Percentiles rank a stretch among this genome's conserved stretches.
Conservation (phyloP, 2,329 filamentous ascomycete species). For the Penicillium sclerotiorum region DNA sequence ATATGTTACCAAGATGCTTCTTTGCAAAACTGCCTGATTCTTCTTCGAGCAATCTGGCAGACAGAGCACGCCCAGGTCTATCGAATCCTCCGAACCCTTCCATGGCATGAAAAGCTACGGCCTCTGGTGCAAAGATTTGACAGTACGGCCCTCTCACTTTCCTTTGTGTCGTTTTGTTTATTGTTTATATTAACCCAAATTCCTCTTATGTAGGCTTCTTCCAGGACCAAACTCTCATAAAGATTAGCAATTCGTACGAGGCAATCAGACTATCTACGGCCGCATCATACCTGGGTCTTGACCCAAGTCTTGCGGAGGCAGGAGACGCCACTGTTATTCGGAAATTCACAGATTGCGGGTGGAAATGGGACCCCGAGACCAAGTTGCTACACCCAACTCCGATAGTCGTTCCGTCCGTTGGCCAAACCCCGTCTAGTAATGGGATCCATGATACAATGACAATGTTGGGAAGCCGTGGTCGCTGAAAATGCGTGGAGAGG, state of each 20-base stretch:
- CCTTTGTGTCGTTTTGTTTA: neutral
- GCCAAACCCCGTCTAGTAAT: slow-evolving; percentile 21
- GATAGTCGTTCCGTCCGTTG: slow-evolving; percentile 19
- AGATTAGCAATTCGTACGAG: slow-evolving; percentile 43
- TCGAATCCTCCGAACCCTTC: slow-evolving; percentile 32
- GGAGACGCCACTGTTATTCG: slow-evolving; percentile 33
- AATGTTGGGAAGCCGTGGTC: slow-evolving; percentile 33
- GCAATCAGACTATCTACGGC: slow-evolving; percentile 41
- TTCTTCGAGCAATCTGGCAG: slow-evolving; percentile 44
- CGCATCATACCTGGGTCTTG: slow-evolving; percentile 41
- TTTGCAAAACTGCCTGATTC: slow-evolving; percentile 38
- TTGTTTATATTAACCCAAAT: neutral
- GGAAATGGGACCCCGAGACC: slow-evolving; percentile 41
- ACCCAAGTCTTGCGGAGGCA: slow-evolving; percentile 28
- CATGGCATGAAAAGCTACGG: slow-evolving; percentile 38
- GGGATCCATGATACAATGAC: slow-evolving; percentile 38
- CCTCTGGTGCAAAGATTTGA: slow-evolving; percentile 39
- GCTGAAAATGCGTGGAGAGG: slow-evolving; percentile 17
- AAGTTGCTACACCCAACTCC: slow-evolving; percentile 39
- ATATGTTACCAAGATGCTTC: slow-evolving; percentile 33
- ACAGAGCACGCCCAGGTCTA: slow-evolving; percentile 41
- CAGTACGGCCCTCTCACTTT: slow-evolving; percentile 33
- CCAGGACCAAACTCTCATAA: slow-evolving; percentile 41
- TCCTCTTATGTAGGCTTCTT: slow-evolving; percentile 34
- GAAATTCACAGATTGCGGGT: slow-evolving; percentile 39